phyloP scores from a whole-genome alignment of 2,329 filamentous ascomycete species.

The Waltergamsia citrina region DNA sequence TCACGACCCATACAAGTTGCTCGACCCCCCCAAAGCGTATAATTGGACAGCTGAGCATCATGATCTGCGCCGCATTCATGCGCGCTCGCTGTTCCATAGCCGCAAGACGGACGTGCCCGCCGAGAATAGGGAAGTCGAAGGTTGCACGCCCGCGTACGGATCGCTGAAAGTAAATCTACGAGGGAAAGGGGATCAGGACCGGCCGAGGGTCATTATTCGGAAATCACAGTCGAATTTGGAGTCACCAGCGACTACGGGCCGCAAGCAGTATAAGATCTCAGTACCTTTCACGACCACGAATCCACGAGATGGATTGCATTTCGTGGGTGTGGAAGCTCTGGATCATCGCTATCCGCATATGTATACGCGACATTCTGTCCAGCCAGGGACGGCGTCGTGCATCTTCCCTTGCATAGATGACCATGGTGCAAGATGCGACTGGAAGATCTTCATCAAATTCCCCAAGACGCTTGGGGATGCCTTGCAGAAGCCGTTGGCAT shows the following conservation, averaged over 20 bases:
- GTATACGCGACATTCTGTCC: slow-evolving; percentile 75
- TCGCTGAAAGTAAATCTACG: slow-evolving; percentile 37
- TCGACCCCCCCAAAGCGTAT: slow-evolving; percentile 52
- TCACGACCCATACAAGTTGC: slow-evolving; percentile 57
- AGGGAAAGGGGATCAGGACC: slow-evolving; percentile 26
- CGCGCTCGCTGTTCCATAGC: slow-evolving; percentile 40
- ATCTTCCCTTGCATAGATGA: slow-evolving; percentile 94
- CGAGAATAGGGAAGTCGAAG: slow-evolving; percentile 42
- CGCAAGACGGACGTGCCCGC: slow-evolving; percentile 44
- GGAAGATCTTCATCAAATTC: slow-evolving; percentile 81
- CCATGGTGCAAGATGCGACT: slow-evolving; percentile 68
- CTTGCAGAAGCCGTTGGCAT: slow-evolving; percentile 37
- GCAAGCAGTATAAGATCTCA: slow-evolving; percentile 37
- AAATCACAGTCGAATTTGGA: slow-evolving; percentile 27
- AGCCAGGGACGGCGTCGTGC: slow-evolving; percentile 70
- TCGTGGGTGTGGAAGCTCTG: slow-evolving; percentile 72
- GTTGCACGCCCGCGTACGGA: slow-evolving; percentile 46
- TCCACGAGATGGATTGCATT: slow-evolving; percentile 81
- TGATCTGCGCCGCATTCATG: slow-evolving; percentile 62
- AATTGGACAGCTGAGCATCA: slow-evolving; percentile 64
- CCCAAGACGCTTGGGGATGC: slow-evolving; percentile 81
- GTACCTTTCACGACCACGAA: slow-evolving; percentile 71
- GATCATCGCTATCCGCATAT: slow-evolving; percentile 83
- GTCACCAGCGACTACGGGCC: slow-evolving; percentile 22
- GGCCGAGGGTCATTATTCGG: slow-evolving; percentile 32